Conservation (phyloP, 2,329 filamentous ascomycete genomes). For the Xylaria sp. region DNA sequence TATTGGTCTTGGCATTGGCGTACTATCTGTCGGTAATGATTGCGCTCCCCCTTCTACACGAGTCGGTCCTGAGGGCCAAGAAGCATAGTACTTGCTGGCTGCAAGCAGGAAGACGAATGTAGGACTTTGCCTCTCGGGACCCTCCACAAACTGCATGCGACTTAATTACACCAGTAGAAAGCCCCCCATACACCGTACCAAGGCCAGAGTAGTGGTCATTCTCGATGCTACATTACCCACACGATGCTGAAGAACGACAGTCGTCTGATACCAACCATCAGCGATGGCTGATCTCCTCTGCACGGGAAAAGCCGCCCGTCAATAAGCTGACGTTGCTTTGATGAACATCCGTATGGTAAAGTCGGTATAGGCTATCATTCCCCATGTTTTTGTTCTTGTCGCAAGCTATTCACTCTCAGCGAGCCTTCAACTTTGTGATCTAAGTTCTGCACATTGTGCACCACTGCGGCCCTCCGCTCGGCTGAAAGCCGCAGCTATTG, state of each 20-base stretch:
- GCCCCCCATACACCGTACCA: conserved; percentile 25
- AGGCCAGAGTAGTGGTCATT: conserved; percentile 8
- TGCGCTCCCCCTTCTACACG: not conserved
- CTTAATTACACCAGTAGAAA: conserved; percentile 20
- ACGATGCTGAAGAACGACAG: conserved; percentile 23
- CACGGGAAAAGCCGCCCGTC: conserved; percentile 22
- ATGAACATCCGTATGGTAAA: conserved; percentile 5
- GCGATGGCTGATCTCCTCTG: conserved; percentile 8
- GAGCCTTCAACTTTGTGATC: not conserved
- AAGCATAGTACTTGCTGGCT: conserved; percentile 35
- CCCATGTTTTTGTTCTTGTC: not conserved
- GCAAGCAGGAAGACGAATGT: conserved; percentile 14
- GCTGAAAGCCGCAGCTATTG: conserved; percentile 1
- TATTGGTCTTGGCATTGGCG: conserved; percentile 31
- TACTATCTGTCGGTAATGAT: conserved; percentile 28
- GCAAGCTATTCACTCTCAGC: conserved; percentile 8
- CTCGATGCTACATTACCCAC: conserved; percentile 36
- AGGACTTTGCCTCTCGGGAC: conserved; percentile 24
- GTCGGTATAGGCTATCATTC: not conserved
- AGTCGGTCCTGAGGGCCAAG: conserved; percentile 15
- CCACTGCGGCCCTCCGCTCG: not conserved
- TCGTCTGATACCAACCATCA: conserved; percentile 27
- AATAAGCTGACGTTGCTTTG: conserved; percentile 20
- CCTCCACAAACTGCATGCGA: conserved; percentile 23
- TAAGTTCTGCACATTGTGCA: not conserved